phyloP scores from a whole-genome alignment of 164 flowering plant species.

The Hamamelis virginiana region DNA sequence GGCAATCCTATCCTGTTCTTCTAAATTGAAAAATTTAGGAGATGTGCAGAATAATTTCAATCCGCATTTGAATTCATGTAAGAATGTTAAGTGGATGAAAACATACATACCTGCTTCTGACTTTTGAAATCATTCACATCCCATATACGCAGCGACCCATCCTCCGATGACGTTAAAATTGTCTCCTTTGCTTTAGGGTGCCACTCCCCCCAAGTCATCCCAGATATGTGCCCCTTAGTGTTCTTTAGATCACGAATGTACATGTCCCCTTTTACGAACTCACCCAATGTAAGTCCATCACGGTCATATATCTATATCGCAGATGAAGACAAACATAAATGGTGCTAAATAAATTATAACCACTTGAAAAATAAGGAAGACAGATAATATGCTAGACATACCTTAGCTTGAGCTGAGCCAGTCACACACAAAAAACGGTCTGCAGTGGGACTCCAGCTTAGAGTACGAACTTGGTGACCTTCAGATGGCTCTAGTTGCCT shows the following conservation, averaged over 20 bases:
- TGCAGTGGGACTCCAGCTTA: constrained; percentile 99
- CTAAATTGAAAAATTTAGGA: too few species aligned
- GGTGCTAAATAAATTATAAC: not conserved
- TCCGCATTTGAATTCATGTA: not conserved
- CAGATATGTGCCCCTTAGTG: constrained; percentile 94
- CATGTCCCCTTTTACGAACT: constrained; percentile 96
- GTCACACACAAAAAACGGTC: constrained; percentile 88
- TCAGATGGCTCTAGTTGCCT: constrained; percentile 94
- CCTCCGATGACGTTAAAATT: constrained; percentile 92
- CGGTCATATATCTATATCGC: constrained; percentile 83
- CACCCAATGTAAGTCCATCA: constrained; percentile 94
- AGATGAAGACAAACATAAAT: constrained; percentile 7
- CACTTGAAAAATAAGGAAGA: not conserved
- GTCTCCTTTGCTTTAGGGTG: constrained; percentile 87
- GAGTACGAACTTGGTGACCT: constrained; percentile 91
- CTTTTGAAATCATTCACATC: constrained; percentile 95
- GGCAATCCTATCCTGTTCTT: too few species aligned
- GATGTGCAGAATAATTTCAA: too few species aligned
- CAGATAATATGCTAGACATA: constrained; percentile 13
- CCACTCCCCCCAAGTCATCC: constrained; percentile 98
- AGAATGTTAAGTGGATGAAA: not conserved
- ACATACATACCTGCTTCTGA: constrained; percentile 77
- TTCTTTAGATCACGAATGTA: constrained; percentile 95
- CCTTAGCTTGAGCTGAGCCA: constrained; percentile 99
- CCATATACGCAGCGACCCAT: constrained; percentile 96